phyloP scores from a whole-genome alignment of 139 green algal genomes.

The Chlorella sorokiniana region DNA sequence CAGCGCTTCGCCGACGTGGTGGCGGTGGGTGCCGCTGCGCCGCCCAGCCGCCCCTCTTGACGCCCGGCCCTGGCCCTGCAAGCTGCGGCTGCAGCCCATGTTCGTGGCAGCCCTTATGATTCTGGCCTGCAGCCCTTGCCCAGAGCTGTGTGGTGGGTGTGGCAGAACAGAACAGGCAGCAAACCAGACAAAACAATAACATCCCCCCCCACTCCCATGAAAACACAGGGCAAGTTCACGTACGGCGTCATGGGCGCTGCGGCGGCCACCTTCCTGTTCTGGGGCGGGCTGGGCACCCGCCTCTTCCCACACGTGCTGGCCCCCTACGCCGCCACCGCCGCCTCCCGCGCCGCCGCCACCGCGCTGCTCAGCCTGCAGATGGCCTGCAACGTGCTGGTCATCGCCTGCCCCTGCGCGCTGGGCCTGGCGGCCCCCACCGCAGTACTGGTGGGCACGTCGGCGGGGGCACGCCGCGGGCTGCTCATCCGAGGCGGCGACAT shows the following conservation, averaged over 20 bases:
- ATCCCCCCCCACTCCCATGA: not conserved
- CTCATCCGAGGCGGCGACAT: conserved; percentile 65
- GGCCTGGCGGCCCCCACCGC: conserved; percentile 92
- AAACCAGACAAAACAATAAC: not conserved
- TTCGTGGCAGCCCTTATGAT: too few relatives aligned
- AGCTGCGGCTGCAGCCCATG: not conserved
- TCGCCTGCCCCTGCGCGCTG: conserved; percentile 93
- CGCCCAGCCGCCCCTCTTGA: not conserved
- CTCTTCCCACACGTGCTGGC: conserved; percentile 73
- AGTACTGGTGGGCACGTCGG: conserved; percentile 88
- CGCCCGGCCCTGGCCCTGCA: not conserved
- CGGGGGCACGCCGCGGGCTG: conserved; percentile 78
- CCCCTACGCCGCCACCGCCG: conserved; percentile 16
- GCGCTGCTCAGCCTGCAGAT: conserved; percentile 82
- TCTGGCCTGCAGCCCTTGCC: too few relatives aligned
- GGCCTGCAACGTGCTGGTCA: conserved; percentile 92
- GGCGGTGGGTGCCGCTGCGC: conserved; percentile 26
- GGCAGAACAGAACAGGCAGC: too few relatives aligned
- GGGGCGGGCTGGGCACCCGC: conserved; percentile 60
- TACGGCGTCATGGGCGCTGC: conserved; percentile 82
- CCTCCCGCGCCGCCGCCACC: conserved; percentile 32
- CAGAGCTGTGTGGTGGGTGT: too few relatives aligned
- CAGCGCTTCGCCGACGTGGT: conserved; percentile 83
- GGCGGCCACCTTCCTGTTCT: conserved; percentile 83
- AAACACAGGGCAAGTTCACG: conserved; percentile 67